phyloP scores from a whole-genome alignment of 208 protist genomes.

The Jaenimonas drosophilae region DNA sequence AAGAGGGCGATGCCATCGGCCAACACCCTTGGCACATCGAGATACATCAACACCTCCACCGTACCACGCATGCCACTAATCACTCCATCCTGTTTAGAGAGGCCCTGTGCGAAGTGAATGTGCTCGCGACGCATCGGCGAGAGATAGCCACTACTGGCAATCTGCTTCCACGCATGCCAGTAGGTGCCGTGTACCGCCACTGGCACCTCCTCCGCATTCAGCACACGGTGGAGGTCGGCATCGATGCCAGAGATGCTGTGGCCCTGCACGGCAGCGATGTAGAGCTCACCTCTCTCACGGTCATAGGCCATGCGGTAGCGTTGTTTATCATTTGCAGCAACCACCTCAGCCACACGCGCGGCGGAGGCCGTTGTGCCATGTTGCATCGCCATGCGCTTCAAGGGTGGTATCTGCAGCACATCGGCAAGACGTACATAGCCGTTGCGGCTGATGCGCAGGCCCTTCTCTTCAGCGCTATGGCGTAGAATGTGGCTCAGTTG shows the following conservation, averaged over 20 bases:
- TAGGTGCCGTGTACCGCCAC: conserved; percentile 81
- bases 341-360: conserved; percentile 27
- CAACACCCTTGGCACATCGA: conserved; percentile 54
- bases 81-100: conserved; percentile 30
- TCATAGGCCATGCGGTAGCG: conserved; percentile 56
- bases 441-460: conserved; percentile 38
- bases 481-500: conserved; percentile 57
- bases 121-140: conserved; percentile 75
- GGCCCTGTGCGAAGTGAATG: conserved; percentile 86
- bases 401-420: conserved; percentile 17
- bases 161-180: conserved; percentile 36
- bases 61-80: conserved; percentile 79
- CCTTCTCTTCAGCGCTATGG: conserved; percentile 45
- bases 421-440: conserved; percentile 52
- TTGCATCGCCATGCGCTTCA: not conserved
- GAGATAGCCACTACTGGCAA: conserved; percentile 61
- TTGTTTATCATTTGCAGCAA: conserved; percentile 61
- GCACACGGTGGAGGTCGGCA: conserved; percentile 42
- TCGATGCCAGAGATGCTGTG: conserved; percentile 61
- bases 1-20: conserved; percentile 56
- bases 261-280: conserved; percentile 75
- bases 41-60: conserved; percentile 62
- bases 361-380: no score
- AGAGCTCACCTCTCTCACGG: conserved; percentile 16
- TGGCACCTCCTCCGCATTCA: conserved; percentile 12